Conservation (phyloP, 768 basidiomycete genomes). For the Ephemerocybe angulata region DNA sequence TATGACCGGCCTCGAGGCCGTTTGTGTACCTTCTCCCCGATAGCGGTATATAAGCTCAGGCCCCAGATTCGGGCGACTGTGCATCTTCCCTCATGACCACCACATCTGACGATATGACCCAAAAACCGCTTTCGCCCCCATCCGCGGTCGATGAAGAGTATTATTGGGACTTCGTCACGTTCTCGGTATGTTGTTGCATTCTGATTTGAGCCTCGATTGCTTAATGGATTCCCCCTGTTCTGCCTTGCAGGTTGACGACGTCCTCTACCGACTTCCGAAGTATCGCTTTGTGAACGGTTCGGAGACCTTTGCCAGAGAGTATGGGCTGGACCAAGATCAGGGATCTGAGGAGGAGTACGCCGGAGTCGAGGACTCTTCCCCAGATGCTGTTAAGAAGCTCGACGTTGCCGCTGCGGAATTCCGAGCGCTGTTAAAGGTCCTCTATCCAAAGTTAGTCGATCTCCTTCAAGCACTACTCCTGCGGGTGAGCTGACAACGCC, state of each 20-base stretch:
- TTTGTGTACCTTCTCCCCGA: no score
- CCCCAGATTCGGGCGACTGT: no score
- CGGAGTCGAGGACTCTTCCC: background rate
- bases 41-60: no score
- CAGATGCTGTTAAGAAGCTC: background rate
- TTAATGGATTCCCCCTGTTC: no score
- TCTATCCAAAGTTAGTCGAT: conserved; percentile 1
- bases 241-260: conserved; percentile 2
- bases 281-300: background rate
- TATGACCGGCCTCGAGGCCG: no score
- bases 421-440: background rate
- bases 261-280: conserved; percentile 1
- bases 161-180: background rate
- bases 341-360: background rate
- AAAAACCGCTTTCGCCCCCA: background rate
- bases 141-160: no score
- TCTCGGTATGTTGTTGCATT: background rate
- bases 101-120: no score
- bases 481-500: background rate
- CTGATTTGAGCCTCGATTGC: background rate
- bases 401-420: conserved; percentile 2
- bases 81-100: no score
- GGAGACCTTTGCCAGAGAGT: background rate
- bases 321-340: background rate
- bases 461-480: no score